Evolutionary conservation across 179 eudicot species (phyloP), one percentile per base, ranked within the genome.

Genomic region (Silene coronaria): DNA sequence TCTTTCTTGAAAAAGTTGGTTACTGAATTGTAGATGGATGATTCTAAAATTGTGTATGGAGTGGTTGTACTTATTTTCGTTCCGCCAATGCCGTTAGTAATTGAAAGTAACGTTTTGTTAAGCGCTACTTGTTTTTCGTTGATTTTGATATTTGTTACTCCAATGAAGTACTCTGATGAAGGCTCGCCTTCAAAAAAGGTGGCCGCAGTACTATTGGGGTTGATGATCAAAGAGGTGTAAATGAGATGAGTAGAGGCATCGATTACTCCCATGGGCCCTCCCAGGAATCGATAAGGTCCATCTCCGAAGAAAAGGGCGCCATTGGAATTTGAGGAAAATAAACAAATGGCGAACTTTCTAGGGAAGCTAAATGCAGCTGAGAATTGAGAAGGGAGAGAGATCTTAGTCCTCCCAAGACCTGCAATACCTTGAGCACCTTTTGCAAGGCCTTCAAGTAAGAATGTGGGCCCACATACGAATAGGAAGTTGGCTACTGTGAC

Each of bases 221-320:
- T 84, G 6, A 62, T 70, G n/a, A 79, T 17, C 9, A 89, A 70
- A 32, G 89, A 90, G 2, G 89, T 87, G 84, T 59, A 82, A 14
- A 22, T 61, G 30, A 85, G 87, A 8, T 57, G 19, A 17, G 82
- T 68, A 3, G 90, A 85, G 14, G 77, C 81, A 3, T 88, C 91
- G 1, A 69, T 77, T 3, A n/a, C n/a, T n/a, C n/a, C n/a, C 81
- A 78, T 0, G 83, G 90, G 16, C n/a, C n/a, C n/a, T n/a, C n/a
- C n/a, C n/a, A 69, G 60, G 19, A 89, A 48, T 11, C 59, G 79
- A 26, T 89, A 89, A 1, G 92, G 92, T 2, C 84, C 90, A 7
- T 81, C 83, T 0, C 88, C 85, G 26, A 89, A 82, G 70, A 89
- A 85, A 11, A 82, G 53, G 14, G 81, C 89, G 2, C 92, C 90